phyloP scores from a whole-genome alignment of 305 asterid species.

The Ajuga reptans region DNA sequence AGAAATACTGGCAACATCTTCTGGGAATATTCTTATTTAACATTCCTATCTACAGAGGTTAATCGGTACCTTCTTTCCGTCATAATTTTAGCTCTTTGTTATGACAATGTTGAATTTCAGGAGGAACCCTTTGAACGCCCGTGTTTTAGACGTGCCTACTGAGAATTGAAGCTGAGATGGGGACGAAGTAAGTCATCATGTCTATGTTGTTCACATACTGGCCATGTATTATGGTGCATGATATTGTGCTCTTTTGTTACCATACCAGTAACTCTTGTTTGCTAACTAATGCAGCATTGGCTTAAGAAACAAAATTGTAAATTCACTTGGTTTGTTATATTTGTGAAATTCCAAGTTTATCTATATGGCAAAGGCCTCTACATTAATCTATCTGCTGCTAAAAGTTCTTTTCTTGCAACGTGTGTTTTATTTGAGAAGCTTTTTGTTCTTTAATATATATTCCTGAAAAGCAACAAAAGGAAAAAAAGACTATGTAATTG shows the following conservation, averaged over 20 bases:
- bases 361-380: neutral
- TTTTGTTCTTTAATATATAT: constrained; percentile 11
- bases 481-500: neutral
- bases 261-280: neutral
- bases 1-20: neutral
- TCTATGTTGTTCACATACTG: neutral
- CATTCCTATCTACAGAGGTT: neutral
- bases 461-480: constrained; percentile 8
- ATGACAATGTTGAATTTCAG: neutral
- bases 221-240: neutral
- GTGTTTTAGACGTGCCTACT: neutral
- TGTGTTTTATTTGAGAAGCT: neutral
- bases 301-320: neutral
- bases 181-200: neutral
- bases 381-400: neutral
- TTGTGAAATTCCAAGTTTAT: neutral
- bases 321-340: neutral
- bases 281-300: neutral
- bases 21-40: neutral
- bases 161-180: neutral
- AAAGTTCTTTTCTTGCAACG: constrained; percentile 25
- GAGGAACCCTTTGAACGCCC: neutral
- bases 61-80: neutral
- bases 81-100: neutral
- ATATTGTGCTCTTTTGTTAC: neutral